Evolutionary conservation across 2,329 filamentous ascomycete species (phyloP).

Genomic region (Grosmannia serpens): DNA sequence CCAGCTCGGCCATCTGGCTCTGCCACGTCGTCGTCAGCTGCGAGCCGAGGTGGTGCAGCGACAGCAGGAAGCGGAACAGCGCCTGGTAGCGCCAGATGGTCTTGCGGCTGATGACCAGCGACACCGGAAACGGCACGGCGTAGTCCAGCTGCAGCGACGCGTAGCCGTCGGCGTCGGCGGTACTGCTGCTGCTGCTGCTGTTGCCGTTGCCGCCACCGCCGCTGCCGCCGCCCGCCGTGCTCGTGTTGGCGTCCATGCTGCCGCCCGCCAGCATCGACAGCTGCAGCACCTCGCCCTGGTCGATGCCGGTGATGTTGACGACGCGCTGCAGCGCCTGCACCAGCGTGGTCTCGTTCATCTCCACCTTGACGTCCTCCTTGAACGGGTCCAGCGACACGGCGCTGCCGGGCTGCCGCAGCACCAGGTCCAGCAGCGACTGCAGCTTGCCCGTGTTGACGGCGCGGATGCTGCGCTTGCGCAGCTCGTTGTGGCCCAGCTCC

Average conservation of each 20-base stretch:
- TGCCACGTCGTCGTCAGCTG: slow-evolving; percentile 83
- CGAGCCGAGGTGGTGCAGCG: slow-evolving; percentile 78
- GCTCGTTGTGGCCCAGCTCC: slow-evolving; percentile 77
- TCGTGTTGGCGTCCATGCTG: too few relatives aligned
- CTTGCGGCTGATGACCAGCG: slow-evolving; percentile 88
- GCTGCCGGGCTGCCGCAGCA: slow-evolving; percentile 89
- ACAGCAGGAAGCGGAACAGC: slow-evolving; percentile 86
- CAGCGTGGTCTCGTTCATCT: slow-evolving; percentile 89
- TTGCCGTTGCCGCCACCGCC: slow-evolving; percentile 42
- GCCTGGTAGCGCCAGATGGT: slow-evolving; percentile 96
- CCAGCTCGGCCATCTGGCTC: slow-evolving; percentile 67
- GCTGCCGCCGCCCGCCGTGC: slow-evolving; percentile 74
- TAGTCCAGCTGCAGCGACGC: slow-evolving; percentile 93
- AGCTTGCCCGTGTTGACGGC: slow-evolving; percentile 85
- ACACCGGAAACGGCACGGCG: slow-evolving; percentile 85
- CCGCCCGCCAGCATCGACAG: slow-evolving; percentile 54
- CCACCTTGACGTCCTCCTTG: slow-evolving; percentile 95
- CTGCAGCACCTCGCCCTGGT: slow-evolving; percentile 74
- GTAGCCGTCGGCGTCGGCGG: slow-evolving; percentile 81
- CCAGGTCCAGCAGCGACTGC: slow-evolving; percentile 89
- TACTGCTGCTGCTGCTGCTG: slow-evolving; percentile 54
- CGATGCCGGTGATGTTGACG: slow-evolving; percentile 90
- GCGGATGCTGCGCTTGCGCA: slow-evolving; percentile 85
- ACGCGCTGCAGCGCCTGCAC: slow-evolving; percentile 93
- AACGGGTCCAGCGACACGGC: slow-evolving; percentile 90